Conservation (phyloP, 371 early-diverging fungal genomes). For the Mortierella sp. region DNA sequence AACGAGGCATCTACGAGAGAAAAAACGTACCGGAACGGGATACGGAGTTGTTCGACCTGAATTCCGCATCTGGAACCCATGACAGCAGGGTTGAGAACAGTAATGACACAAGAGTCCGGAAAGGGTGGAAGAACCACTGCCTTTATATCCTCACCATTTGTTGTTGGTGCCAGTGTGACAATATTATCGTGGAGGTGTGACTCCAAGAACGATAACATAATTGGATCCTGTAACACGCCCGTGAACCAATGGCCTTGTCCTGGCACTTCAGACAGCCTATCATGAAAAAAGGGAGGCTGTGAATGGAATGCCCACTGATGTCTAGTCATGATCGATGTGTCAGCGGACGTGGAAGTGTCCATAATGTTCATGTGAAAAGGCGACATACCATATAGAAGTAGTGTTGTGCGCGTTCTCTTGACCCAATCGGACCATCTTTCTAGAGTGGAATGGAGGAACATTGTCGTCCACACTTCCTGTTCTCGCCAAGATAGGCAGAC, state of each 20-base stretch:
- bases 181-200: slow-evolving; percentile 37
- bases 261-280: slow-evolving; percentile 69
- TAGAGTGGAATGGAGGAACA: slow-evolving; percentile 78
- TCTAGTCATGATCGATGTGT: background rate
- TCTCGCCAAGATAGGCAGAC: slow-evolving; percentile 71
- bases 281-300: slow-evolving; percentile 12
- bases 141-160: background rate
- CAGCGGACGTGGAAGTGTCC: no score
- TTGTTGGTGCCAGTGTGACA: background rate
- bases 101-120: slow-evolving; percentile 68
- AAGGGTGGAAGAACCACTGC: slow-evolving; percentile 36
- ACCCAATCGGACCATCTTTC: slow-evolving; percentile 71
- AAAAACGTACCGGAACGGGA: slow-evolving; percentile 67
- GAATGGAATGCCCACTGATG: background rate
- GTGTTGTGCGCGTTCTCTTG: slow-evolving; percentile 68
- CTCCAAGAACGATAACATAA: slow-evolving; percentile 62
- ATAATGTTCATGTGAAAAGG: background rate
- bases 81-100: slow-evolving; percentile 73
- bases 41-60: slow-evolving; percentile 70
- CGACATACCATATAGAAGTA: slow-evolving; percentile 47
- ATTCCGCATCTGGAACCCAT: slow-evolving; percentile 74
- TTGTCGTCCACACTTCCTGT: slow-evolving; percentile 76
- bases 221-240: slow-evolving; percentile 65
- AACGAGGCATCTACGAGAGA: no score
- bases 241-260: slow-evolving; percentile 78